Base-by-base conservation (phyloP, 352 stramenopile species). In the Phytophthora pinifolia region DNA sequence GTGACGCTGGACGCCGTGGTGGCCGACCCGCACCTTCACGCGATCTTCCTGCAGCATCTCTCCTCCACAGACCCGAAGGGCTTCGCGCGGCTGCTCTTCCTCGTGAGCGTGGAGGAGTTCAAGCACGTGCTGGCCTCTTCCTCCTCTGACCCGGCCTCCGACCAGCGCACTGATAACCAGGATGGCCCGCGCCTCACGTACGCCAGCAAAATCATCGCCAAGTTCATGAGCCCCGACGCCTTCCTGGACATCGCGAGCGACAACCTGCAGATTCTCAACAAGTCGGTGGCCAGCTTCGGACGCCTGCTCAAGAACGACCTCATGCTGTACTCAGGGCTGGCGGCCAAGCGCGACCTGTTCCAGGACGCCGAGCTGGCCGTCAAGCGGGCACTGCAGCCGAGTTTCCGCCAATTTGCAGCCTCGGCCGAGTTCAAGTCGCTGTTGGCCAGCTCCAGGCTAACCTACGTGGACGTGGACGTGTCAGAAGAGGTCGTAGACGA, bases 101-200 rank as follows among this genome's bases (percentile, higher is more conserved):
- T 94, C n/a, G 84, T 94, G 52, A 92, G 82, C 37, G 84, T 94
- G 4, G 84, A 94, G 18, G 84, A 94, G 60, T 94, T 92, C 68
- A 94, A 94, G 70, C 89, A 89, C 43, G 69, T 91, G 7, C 60
- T 89, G 41, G 60, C 30, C 34, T 43, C 37, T 8, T 30, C 36
- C n/a, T 31, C 17, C 10, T 18, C 10, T 4, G 17, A 52, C 44
- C 49, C 63, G 18, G 43, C 44, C 10, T 33, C 39, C 4, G 27
- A 59, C 8, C 27, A 53, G 3, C 37, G 33, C 3, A 35, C 37
- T 14, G 60, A 67, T 3, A 57, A 65, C 1, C 46, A 61, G 1
- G 55, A 59, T 2, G 64, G 75, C 8, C 58, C 53, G 4, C 62
- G 82, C 8, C 65, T 73, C 20, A 68, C 77, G 60, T 94, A 94